Evolutionary conservation across 352 stramenopile genomes (phyloP).

Genomic region (Aphanomyces astaci): DNA sequence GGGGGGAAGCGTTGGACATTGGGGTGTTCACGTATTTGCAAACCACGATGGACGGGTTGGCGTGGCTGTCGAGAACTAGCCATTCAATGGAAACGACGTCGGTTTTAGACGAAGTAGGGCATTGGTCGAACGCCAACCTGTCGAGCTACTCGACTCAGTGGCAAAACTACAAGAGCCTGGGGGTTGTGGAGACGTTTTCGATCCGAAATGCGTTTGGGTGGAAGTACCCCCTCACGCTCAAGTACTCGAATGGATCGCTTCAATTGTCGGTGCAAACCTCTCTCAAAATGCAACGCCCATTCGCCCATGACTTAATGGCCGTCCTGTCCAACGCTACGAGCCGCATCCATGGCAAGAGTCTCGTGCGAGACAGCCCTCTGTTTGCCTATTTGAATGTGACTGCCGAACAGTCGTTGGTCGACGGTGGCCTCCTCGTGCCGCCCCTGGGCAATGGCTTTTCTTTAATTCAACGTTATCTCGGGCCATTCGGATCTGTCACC

Average conservation of each 20-base stretch:
- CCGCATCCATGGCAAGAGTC: background rate
- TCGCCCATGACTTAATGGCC: background rate
- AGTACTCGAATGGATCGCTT: slow-evolving; percentile 1
- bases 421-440: background rate
- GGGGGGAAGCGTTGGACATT: background rate
- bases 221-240: background rate
- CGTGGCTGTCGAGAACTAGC: background rate
- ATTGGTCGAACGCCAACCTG: background rate
- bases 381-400: slow-evolving; percentile 6
- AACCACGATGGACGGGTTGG: background rate
- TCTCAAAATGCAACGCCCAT: slow-evolving; percentile 7
- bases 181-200: slow-evolving; percentile 6
- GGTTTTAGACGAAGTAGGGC: background rate
- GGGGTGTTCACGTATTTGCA: background rate
- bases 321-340: background rate
- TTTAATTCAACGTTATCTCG: background rate
- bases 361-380: background rate
- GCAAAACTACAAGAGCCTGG: slow-evolving; percentile 17
- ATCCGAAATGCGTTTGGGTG: background rate
- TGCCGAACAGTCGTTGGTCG: background rate
- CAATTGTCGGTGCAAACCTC: background rate
- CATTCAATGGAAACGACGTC: background rate
- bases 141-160: background rate
- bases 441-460: background rate
- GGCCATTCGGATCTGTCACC: background rate